Conservation (phyloP, 129 eudicot species). For the Centella asiatica region DNA sequence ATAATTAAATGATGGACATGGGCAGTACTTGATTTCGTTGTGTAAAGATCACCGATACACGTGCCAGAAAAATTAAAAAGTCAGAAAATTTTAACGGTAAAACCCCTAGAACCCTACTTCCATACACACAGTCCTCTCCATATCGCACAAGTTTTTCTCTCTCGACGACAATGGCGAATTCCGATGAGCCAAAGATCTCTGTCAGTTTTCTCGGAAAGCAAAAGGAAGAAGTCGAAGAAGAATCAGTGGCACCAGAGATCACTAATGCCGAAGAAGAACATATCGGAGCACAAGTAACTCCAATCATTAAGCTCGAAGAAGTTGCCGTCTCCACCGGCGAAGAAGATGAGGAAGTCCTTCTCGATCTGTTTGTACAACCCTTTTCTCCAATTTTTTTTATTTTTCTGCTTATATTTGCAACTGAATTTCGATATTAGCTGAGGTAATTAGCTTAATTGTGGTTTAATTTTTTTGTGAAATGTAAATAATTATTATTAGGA, state of each 20-base stretch:
- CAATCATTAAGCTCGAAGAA: conserved; percentile 66
- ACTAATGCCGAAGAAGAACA: conserved; percentile 78
- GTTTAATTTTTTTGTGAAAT: background rate
- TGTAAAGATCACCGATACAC: too few species aligned
- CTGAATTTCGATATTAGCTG: too few species aligned
- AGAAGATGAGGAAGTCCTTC: conserved; percentile 67
- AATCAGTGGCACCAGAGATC: conserved; percentile 34
- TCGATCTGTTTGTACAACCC: conserved; percentile 49
- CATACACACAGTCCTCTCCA: too few species aligned
- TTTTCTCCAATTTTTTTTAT: background rate
- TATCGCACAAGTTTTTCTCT: too few species aligned
- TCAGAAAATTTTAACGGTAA: too few species aligned
- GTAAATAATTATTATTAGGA: conserved; percentile 14
- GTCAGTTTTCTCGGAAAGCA: too few species aligned
- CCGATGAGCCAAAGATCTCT: too few species aligned
- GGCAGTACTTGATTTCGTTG: too few species aligned
- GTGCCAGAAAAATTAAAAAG: too few species aligned
- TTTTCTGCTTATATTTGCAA: background rate
- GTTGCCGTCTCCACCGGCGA: conserved; percentile 74
- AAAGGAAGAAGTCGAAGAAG: conserved; percentile 59
- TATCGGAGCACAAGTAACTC: conserved; percentile 76
- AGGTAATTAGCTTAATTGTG: background rate
- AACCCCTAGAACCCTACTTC: too few species aligned
- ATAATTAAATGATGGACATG: too few species aligned
- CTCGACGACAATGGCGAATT: too few species aligned